Percentiles rank a stretch among this genome's conserved stretches.
These are phyloP conservation scores for Penicillium sp. DNA, from an alignment of 2,329 filamentous ascomycete species.

Conservation along the genomic window DNA sequence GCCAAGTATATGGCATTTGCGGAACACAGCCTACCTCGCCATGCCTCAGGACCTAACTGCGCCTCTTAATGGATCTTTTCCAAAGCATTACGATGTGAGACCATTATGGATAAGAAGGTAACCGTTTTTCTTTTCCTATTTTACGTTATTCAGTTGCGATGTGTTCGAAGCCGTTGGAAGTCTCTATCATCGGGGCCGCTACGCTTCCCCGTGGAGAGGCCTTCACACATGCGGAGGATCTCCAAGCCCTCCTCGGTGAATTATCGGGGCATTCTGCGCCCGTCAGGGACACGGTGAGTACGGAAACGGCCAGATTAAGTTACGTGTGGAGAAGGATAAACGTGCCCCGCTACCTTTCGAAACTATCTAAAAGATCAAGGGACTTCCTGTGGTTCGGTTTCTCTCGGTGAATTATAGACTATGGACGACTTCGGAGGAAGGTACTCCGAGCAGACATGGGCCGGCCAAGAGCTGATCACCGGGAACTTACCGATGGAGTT, in stretches of 20 bases:
- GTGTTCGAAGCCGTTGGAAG: not conserved
- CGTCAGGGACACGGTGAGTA: not conserved
- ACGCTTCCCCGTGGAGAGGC: not conserved
- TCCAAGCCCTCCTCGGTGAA: not conserved
- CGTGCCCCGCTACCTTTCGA: not conserved
- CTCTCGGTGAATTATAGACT: not conserved
- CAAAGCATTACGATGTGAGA: not conserved
- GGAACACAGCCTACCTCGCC: not conserved
- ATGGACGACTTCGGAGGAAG: not conserved
- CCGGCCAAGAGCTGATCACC: not conserved
- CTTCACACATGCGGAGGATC: not conserved
- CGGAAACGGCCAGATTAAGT: not conserved
- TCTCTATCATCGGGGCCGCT: not conserved
- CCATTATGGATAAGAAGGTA: not conserved
- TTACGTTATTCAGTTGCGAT: not conserved
- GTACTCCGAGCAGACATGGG: not conserved
- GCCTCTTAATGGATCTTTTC: not conserved
- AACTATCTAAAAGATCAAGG: not conserved
- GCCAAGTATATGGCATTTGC: not conserved
- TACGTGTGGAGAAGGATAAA: not conserved
- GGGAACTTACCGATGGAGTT: not conserved
- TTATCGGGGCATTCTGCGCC: slow-evolving; percentile 2
- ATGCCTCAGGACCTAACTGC: not conserved
- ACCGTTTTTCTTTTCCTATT: too few relatives aligned
- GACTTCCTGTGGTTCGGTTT: not conserved